Percentiles rank a stretch among this genome's conserved stretches.
Evolutionary conservation across 2,329 filamentous ascomycete species (phyloP).

Genomic region (Colletotrichum cereale): DNA sequence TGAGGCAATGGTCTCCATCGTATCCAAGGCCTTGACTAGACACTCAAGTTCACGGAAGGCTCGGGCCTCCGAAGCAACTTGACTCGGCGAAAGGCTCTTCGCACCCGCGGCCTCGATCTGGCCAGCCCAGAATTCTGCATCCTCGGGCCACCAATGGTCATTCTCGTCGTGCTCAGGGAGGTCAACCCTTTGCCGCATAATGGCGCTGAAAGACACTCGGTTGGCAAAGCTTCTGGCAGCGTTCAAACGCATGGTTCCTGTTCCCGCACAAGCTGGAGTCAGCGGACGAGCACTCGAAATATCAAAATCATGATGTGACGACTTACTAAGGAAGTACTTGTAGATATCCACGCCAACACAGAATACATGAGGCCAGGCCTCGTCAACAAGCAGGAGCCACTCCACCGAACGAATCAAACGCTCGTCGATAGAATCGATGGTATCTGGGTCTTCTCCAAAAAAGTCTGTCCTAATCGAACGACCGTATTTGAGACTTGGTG

Average conservation of each 20-base stretch:
- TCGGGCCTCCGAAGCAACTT: conserved; percentile 67
- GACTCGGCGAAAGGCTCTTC: conserved; percentile 53
- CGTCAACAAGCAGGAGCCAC: conserved; percentile 84
- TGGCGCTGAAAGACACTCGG: conserved; percentile 62
- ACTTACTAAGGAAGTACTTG: conserved; percentile 85
- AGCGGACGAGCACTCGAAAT: conserved; percentile 40
- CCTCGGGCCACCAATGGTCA: conserved; percentile 51
- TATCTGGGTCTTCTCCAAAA: conserved; percentile 70
- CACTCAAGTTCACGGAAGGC: conserved; percentile 78
- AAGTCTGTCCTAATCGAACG: conserved; percentile 78
- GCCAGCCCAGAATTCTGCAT: conserved; percentile 55
- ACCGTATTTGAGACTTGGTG: conserved; percentile 68
- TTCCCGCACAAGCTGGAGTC: conserved; percentile 2
- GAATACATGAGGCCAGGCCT: conserved; percentile 79
- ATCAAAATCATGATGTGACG: conserved; percentile 40
- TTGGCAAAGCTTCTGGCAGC: conserved; percentile 67
- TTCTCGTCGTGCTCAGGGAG: conserved; percentile 53
- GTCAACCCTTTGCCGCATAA: conserved; percentile 58
- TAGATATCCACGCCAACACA: conserved; percentile 78
- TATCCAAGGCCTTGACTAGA: conserved; percentile 74
- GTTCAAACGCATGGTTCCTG: conserved; percentile 64
- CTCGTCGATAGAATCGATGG: conserved; percentile 72
- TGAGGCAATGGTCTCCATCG: conserved; percentile 75
- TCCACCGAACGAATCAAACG: conserved; percentile 82
- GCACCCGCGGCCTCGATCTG: conserved; percentile 53